A percentile compares a stretch with the other conserved stretches of the same genome.
phyloP scores from a whole-genome alignment of 2,329 filamentous ascomycete genomes.

The Phialophora macrospora region DNA sequence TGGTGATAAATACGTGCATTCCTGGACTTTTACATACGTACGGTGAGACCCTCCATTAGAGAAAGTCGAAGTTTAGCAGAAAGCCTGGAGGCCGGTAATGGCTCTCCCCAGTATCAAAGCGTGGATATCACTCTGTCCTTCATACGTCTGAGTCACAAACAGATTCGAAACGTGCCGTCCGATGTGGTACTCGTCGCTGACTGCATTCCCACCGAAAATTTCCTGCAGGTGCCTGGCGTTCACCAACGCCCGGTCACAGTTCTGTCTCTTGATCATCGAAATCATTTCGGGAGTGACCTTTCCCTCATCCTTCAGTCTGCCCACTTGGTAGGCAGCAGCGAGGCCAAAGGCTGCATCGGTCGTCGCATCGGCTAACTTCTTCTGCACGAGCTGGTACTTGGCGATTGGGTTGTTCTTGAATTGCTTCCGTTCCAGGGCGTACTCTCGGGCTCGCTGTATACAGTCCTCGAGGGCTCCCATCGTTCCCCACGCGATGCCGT shows the following conservation, averaged over 20 bases:
- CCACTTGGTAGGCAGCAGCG: slow-evolving; percentile 88
- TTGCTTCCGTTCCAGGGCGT: slow-evolving; percentile 90
- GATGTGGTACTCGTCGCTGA: slow-evolving; percentile 95
- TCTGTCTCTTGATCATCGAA: slow-evolving; percentile 93
- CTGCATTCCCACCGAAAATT: slow-evolving; percentile 96
- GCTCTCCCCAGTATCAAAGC: slow-evolving; percentile 71
- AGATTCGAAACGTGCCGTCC: slow-evolving; percentile 93
- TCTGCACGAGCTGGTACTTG: slow-evolving; percentile 95
- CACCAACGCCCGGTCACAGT: slow-evolving; percentile 85
- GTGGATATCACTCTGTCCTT: slow-evolving; percentile 98
- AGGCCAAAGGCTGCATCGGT: slow-evolving; percentile 92
- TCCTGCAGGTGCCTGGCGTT: slow-evolving; percentile 86
- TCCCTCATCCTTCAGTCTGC: slow-evolving; percentile 88
- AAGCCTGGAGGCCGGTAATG: slow-evolving; percentile 78
- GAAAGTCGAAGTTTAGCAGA: slow-evolving; percentile 58
- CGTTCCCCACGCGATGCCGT: slow-evolving; percentile 91
- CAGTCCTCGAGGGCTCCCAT: slow-evolving; percentile 96
- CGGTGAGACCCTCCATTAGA: background rate
- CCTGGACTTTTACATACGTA: background rate
- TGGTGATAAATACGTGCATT: background rate
- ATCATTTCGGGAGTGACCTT: slow-evolving; percentile 95
- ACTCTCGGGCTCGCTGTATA: slow-evolving; percentile 76
- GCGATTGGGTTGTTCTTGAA: slow-evolving; percentile 96
- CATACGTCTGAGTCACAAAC: slow-evolving; percentile 97
- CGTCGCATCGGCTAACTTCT: slow-evolving; percentile 90